Conservation (phyloP, 2,329 filamentous ascomycete species). For the Thielaviopsis populi region DNA sequence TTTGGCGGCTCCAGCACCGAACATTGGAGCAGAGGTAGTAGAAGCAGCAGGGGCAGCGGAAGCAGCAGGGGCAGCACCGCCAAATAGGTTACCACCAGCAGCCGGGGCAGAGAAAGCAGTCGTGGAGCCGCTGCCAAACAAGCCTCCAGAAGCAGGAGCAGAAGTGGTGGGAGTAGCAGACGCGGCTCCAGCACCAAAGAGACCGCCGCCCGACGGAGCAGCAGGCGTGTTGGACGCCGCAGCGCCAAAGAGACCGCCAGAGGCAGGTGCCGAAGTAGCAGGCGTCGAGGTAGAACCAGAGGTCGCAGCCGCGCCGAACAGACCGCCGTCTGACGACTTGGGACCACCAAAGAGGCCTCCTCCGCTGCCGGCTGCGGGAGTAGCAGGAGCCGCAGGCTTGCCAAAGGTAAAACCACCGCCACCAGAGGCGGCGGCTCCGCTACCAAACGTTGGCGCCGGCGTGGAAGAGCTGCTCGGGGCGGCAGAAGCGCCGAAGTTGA, state of each 20-base stretch:
- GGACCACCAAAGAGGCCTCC: constrained; percentile 18
- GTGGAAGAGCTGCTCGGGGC: background rate
- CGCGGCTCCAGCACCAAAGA: constrained; percentile 26
- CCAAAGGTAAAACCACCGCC: constrained; percentile 22
- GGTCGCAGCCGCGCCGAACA: constrained; percentile 19
- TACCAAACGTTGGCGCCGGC: constrained; percentile 22
- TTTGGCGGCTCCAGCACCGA: constrained; percentile 16
- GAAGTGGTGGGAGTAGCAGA: constrained; percentile 25
- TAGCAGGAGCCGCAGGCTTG: constrained; percentile 4
- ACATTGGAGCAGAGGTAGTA: constrained; percentile 17
- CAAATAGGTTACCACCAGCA: background rate
- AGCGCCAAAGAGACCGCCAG: constrained; percentile 29
- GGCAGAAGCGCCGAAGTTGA: constrained; percentile 29
- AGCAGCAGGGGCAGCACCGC: background rate
- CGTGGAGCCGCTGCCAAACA: constrained; percentile 21
- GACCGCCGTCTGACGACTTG: background rate
- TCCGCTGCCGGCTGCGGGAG: constrained; percentile 3
- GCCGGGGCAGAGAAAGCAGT: constrained; percentile 18
- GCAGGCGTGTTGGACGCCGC: constrained; percentile 23
- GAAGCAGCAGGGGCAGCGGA: constrained; percentile 6
- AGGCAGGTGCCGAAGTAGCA: constrained; percentile 26
- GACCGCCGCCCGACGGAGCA: constrained; percentile 26
- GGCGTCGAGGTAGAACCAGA: constrained; percentile 22
- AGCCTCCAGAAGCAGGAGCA: constrained; percentile 39
- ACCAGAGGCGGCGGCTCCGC: constrained; percentile 19